A percentile compares a stretch with the other conserved stretches of the same genome.
These are phyloP conservation scores for Cryptosporidium bovis DNA, from an alignment of 169 alveolate species.

Conservation along the genomic window DNA sequence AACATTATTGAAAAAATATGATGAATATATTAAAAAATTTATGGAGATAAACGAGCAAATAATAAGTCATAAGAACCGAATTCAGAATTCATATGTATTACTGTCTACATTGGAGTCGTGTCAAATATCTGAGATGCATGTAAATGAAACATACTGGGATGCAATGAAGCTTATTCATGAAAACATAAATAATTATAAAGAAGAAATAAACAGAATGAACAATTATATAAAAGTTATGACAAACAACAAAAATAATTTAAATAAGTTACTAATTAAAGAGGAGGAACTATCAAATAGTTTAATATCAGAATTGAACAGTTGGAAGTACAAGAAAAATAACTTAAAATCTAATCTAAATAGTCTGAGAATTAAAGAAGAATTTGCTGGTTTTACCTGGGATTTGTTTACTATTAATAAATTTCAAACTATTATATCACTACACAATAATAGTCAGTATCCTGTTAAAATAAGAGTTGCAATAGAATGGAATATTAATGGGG, in stretches of 20 bases:
- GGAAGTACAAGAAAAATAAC: constrained; percentile 45
- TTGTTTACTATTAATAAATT: constrained; percentile 51
- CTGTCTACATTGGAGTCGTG: constrained; percentile 61
- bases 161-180: constrained; percentile 66
- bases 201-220: constrained; percentile 37
- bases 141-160: constrained; percentile 65
- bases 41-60: constrained; percentile 4
- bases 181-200: constrained; percentile 38
- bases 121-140: constrained; percentile 70
- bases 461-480: constrained; percentile 31
- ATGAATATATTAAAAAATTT: constrained; percentile 6
- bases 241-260: constrained; percentile 23
- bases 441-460: neutral
- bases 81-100: constrained; percentile 58
- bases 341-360: constrained; percentile 12
- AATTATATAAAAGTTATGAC: constrained; percentile 39
- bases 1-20: neutral
- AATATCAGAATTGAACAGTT: constrained; percentile 8
- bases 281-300: constrained; percentile 51
- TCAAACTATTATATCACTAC: constrained; percentile 30
- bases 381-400: constrained; percentile 73
- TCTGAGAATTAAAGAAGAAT: constrained; percentile 50
- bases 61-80: constrained; percentile 24
- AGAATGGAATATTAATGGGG: constrained; percentile 55
- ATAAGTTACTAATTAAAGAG: constrained; percentile 23